Percentiles rank a stretch among this genome's conserved stretches.
Conservation (phyloP, 108 stramenopile genomes). For the Fragilariopsis cylindrus region DNA sequence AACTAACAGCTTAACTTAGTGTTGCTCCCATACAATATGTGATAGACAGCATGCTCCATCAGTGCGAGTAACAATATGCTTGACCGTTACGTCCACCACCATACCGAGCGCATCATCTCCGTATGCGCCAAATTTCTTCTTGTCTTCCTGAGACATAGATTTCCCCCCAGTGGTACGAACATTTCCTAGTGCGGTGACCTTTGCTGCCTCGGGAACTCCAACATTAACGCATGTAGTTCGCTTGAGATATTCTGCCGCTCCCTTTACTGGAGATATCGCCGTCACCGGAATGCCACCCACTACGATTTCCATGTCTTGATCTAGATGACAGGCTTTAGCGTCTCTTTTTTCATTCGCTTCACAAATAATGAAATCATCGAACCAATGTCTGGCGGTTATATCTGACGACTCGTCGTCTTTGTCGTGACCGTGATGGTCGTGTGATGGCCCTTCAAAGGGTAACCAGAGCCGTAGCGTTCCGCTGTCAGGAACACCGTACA, state of each 20-base stretch:
- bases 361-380: conserved; percentile 71
- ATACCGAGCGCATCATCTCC: conserved; percentile 36
- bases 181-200: conserved; percentile 42
- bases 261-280: conserved; percentile 38
- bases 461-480: conserved; percentile 72
- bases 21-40: conserved; percentile 84
- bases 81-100: conserved; percentile 42
- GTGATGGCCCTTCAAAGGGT: conserved; percentile 56
- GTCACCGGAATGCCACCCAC: conserved; percentile 58
- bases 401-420: conserved; percentile 25
- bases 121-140: conserved; percentile 33
- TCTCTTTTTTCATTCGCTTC: conserved; percentile 86
- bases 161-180: conserved; percentile 35
- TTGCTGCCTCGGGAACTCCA: conserved; percentile 57
- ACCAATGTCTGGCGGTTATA: conserved; percentile 53
- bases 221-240: conserved; percentile 76
- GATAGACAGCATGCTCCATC: conserved; percentile 85
- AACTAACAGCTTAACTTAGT: conserved; percentile 3
- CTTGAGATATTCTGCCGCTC: conserved; percentile 80
- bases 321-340: conserved; percentile 68
- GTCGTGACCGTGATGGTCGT: conserved; percentile 29
- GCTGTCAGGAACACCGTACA: conserved; percentile 79
- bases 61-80: conserved; percentile 47
- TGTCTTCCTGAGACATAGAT: conserved; percentile 13
- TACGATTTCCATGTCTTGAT: conserved; percentile 55